These are phyloP conservation scores for Poa annua DNA, from an alignment of 176 grass and related monocot species.

Conservation along the genomic window DNA sequence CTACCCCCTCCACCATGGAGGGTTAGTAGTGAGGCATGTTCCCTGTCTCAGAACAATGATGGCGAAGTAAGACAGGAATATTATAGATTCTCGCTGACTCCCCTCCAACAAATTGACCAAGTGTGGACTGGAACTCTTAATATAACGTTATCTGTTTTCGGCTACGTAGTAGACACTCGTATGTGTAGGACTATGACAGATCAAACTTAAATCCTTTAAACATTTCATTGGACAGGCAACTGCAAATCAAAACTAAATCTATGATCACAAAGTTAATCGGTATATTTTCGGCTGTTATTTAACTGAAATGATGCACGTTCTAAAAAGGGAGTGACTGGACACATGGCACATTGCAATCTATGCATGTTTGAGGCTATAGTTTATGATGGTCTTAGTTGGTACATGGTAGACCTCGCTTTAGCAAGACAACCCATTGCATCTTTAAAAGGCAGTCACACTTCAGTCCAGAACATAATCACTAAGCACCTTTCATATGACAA, in stretches of 20 bases:
- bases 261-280: not conserved
- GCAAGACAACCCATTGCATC: not conserved
- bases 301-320: not conserved
- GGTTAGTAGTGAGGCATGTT: constrained; percentile 79
- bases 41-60: constrained; percentile 83
- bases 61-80: constrained; percentile 60
- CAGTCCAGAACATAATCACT: not conserved
- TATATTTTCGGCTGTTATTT: constrained; percentile 12
- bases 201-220: constrained; percentile 17
- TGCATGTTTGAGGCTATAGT: constrained; percentile 24
- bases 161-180: not conserved
- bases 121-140: constrained; percentile 14
- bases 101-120: constrained; percentile 21
- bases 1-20: constrained; percentile 63
- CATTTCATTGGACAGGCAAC: constrained; percentile 27
- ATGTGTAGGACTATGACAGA: constrained; percentile 13
- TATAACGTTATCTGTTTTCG: constrained; percentile 10
- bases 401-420: not conserved
- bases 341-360: constrained; percentile 10
- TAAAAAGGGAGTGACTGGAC: not conserved
- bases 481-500: not conserved
- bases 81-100: constrained; percentile 30
- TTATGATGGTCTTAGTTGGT: not conserved
- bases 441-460: not conserved
- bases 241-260: not conserved